These are phyloP conservation scores for Marasmius oreades DNA, from an alignment of 1,284 basidiomycete genomes.

Conservation along the genomic window DNA sequence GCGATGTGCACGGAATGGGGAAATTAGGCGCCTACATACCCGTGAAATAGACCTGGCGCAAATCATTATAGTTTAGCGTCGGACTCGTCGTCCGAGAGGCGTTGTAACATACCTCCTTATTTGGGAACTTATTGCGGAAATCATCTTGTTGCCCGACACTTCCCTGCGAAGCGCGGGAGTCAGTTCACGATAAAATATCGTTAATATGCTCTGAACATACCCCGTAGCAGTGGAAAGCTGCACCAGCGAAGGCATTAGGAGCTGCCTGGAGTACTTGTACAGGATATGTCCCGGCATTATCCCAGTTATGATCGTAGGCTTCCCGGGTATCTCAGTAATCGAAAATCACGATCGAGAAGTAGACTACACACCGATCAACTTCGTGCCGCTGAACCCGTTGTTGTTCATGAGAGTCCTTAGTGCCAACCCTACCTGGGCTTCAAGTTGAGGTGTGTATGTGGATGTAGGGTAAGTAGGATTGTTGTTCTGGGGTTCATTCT, in stretches of 20 bases:
- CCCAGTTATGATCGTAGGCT: slow-evolving; percentile 49
- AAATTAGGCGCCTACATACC: slow-evolving; percentile 18
- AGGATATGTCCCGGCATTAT: slow-evolving; percentile 43
- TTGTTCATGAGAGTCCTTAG: slow-evolving; percentile 45
- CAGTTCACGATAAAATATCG: not conserved
- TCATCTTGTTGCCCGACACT: slow-evolving; percentile 36
- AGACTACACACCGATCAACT: slow-evolving; percentile 42
- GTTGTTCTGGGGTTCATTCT: slow-evolving; percentile 53
- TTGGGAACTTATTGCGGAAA: slow-evolving; percentile 42
- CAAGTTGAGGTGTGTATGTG: slow-evolving; percentile 35
- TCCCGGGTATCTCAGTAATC: not conserved
- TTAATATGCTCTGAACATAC: slow-evolving; percentile 1
- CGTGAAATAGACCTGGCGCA: slow-evolving; percentile 37
- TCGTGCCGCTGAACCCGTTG: slow-evolving; percentile 43
- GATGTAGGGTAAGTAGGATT: slow-evolving; percentile 52
- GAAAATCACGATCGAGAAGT: not conserved
- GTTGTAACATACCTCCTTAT: slow-evolving; percentile 35
- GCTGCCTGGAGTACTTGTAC: slow-evolving; percentile 43
- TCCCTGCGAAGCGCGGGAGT: slow-evolving; percentile 22
- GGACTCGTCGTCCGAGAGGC: not conserved
- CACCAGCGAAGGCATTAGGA: slow-evolving; percentile 41
- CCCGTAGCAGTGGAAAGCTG: slow-evolving; percentile 53
- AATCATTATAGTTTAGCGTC: not conserved
- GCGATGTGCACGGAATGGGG: not conserved
- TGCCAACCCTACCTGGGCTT: slow-evolving; percentile 42